Base-by-base conservation (phyloP, 2,329 filamentous ascomycete species). In the Nemania sp. region DNA sequence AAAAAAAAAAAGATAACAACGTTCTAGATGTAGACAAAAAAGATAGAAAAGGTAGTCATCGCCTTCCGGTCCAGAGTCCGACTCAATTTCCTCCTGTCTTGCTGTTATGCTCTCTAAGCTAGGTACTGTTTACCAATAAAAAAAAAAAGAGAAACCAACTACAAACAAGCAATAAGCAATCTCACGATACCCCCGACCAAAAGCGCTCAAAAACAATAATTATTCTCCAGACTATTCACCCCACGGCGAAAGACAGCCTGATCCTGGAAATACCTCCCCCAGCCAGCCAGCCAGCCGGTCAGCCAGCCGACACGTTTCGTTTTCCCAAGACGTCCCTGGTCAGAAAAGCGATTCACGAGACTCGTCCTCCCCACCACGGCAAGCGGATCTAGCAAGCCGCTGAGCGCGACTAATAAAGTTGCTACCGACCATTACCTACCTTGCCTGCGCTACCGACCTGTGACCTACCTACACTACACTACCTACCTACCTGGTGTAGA, bases 371-470 rank as follows among this genome's bases (percentile, higher is more conserved):
- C 62, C 62, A 65, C 62, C 56, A 62, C 62, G 62, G 62, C 59
- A 65, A 65, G 62, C 62, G 62, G 62, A 65, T 63, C 62, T 60
- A 54, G 50, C 54, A 60, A 62, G 17, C 62, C 62, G 59, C 62
- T 47, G 51, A 29, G 25, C 25, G 37, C 59, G 56, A 65, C 62
- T 65, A 64, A 57, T 39, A 57, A 37, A 50, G 54, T 42, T 62
- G 59, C 59, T 62, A 29, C 25, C 25, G 25, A 29, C 25, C 7
- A 29, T 29, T 29, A 29, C 25, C 25, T 29, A 7, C 25, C 25
- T 29, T 4, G 4, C 4, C 25, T 29, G 7, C n/a, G n/a, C 25
- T 29, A 29, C 25, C 4, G 3, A 29, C 25, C 7, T 29, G n/a
- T n/a, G n/a, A n/a, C n/a, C n/a, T n/a, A 7, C 25, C 25, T 29